Evolutionary conservation across 2,329 filamentous ascomycete species (phyloP).

Genomic region (Myriangium duriaei): DNA sequence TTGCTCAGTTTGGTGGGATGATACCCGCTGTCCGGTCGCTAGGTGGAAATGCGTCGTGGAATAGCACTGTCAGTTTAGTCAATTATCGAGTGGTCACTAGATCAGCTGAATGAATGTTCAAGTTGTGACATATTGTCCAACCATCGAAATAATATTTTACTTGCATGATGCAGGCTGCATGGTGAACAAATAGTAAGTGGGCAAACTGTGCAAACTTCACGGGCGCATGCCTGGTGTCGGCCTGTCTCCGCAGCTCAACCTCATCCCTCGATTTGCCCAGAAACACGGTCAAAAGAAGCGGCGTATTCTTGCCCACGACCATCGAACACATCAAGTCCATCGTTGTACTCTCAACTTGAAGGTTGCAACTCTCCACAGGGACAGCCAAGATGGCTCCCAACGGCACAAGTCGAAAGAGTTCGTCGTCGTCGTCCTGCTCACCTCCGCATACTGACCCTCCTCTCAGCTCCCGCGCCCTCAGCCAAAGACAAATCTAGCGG

Average conservation of each 20-base stretch:
- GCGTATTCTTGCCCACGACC: neutral
- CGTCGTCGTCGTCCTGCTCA: neutral
- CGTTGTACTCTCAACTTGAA: too few species aligned
- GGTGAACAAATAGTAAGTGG: too few species aligned
- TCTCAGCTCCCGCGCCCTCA: constrained; percentile 7
- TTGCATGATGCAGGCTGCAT: too few species aligned
- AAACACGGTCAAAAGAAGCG: neutral
- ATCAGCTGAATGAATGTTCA: too few species aligned
- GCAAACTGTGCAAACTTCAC: neutral
- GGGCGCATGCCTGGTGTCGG: neutral
- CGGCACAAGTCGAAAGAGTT: constrained; percentile 13
- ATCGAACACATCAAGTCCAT: too few species aligned
- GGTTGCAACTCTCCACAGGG: neutral
- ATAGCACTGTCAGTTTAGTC: neutral
- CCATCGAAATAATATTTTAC: too few species aligned
- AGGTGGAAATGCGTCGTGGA: too few species aligned
- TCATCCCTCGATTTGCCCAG: neutral
- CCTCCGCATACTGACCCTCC: constrained; percentile 1
- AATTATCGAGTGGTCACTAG: neutral
- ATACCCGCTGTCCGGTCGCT: too few species aligned
- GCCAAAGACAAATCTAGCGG: constrained; percentile 7
- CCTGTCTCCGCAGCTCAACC: neutral
- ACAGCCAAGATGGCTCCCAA: constrained; percentile 12
- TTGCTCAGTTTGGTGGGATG: neutral
- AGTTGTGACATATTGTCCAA: too few species aligned